Evolutionary conservation across 805 yeast genomes (phyloP), one percentile per base, ranked within the genome.

Genomic region (Starmerella tilneyi): DNA sequence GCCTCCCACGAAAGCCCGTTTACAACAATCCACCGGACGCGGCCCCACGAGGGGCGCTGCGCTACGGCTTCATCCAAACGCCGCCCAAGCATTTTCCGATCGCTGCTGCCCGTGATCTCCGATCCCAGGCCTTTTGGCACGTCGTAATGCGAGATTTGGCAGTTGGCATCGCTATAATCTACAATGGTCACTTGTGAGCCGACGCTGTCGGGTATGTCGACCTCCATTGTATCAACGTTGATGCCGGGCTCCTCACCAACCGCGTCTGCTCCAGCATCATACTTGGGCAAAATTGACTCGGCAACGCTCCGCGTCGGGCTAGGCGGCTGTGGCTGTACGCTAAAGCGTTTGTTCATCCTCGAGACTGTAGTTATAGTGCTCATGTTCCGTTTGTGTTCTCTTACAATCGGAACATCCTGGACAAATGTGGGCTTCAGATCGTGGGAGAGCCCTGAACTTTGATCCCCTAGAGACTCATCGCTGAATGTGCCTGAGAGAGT

Each of bases 1-100:
- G 77, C 76, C 43, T 74, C 79, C 78, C 78, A 74, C 2, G 78
- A 72, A n/a, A 76, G 59, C 0, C 80, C 81, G 54, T 74, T 75
- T 19, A 75, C 74, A 49, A 73, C 75, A 43, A 74, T 63, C 79
- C 79, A 74, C 13, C 79, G 59, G 1, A 75, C 75, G 38, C 64
- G 62, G 3, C 75, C 61, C 78, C 78, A 73, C 0, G 46, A 30
- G 1, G 79, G 78, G 30, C 68, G 55, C 7, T 45, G 46, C 2
- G 56, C 43, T n/a, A 75, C 48, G 0, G 60, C 58, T 4, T 49
- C 46, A 13, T 38, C 35, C 4, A 56, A 30, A 4, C 28, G 41
- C 1, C 17, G 42, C 1, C 43, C 36, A 13, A 50, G 28, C 43
- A 36, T 35, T 4, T 17, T 8, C 9, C 24, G 30, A 4, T 43